A percentile compares a stretch with the other conserved stretches of the same genome.
phyloP scores from a whole-genome alignment of 108 stramenopile genomes.

The Fragilaria crotonensis region DNA sequence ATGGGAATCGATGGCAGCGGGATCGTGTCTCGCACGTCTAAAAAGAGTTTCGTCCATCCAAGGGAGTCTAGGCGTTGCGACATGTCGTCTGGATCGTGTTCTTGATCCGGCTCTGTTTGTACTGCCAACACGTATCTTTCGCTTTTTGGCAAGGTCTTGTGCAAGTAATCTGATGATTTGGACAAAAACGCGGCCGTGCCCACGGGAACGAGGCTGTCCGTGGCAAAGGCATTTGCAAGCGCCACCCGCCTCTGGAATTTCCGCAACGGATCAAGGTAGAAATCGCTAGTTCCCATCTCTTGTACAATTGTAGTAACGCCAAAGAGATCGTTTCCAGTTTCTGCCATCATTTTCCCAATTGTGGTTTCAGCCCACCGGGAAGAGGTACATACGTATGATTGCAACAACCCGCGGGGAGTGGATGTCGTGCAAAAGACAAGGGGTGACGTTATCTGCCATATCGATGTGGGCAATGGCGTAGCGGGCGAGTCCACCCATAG shows the following conservation, averaged over 20 bases:
- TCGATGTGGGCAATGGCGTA: conserved; percentile 54
- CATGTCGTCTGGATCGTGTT: too few relatives aligned
- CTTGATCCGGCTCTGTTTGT: too few relatives aligned
- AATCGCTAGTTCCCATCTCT: conserved; percentile 26
- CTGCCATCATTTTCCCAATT: conserved; percentile 38
- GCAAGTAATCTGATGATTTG: conserved; percentile 1
- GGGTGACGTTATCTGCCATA: conserved; percentile 22
- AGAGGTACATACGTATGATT: conserved; percentile 58
- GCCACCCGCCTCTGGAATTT: conserved; percentile 57
- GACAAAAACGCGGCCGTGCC: conserved; percentile 74
- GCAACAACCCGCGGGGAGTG: conserved; percentile 64
- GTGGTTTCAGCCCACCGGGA: conserved; percentile 41
- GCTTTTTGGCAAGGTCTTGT: background rate
- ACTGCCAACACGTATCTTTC: too few relatives aligned
- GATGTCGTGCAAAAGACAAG: conserved; percentile 63
- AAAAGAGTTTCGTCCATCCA: conserved; percentile 72
- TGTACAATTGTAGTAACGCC: conserved; percentile 39
- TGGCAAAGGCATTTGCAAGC: conserved; percentile 60
- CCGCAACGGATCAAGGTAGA: conserved; percentile 45
- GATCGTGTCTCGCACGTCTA: conserved; percentile 53
- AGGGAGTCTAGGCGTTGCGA: conserved; percentile 49
- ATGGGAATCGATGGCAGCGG: conserved; percentile 12
- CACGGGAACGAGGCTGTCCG: conserved; percentile 72
- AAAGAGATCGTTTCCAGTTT: conserved; percentile 46
- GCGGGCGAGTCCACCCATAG: conserved; percentile 61